A percentile compares a stretch with the other conserved stretches of the same genome.
Conservation (phyloP, 768 basidiomycete species). For the Hygrophoropsis aurantiaca region DNA sequence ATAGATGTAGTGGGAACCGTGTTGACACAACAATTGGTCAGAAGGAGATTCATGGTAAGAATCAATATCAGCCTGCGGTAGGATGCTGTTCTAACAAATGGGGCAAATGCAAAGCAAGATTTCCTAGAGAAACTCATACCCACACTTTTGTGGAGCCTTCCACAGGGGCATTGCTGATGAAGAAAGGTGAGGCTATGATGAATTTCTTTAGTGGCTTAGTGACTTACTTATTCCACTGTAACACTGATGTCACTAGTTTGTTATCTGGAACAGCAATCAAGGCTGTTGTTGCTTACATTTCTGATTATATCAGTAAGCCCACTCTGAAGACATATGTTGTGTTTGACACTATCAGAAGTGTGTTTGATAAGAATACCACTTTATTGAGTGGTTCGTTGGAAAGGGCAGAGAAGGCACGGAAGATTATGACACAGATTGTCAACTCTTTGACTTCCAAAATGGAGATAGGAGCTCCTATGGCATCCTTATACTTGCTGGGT, state of each 20-base stretch:
- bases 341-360: slow-evolving; percentile 28
- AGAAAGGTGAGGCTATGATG: slow-evolving; percentile 32
- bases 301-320: slow-evolving; percentile 45
- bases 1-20: background rate
- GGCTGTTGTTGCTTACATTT: slow-evolving; percentile 36
- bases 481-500: slow-evolving; percentile 31
- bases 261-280: slow-evolving; percentile 41
- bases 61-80: background rate
- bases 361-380: slow-evolving; percentile 23
- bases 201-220: slow-evolving; percentile 33
- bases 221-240: slow-evolving; percentile 35
- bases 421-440: slow-evolving; percentile 34
- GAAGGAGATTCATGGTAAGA: no score
- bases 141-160: slow-evolving; percentile 28
- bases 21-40: slow-evolving; percentile 3
- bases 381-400: slow-evolving; percentile 9
- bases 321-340: slow-evolving; percentile 37
- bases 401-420: slow-evolving; percentile 20
- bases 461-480: slow-evolving; percentile 39
- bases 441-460: slow-evolving; percentile 34
- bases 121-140: slow-evolving; percentile 28
- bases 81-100: slow-evolving; percentile 29
- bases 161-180: slow-evolving; percentile 26
- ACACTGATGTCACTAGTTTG: slow-evolving; percentile 39
- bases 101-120: slow-evolving; percentile 31